A percentile compares a stretch with the other conserved stretches of the same genome.
phyloP scores from a whole-genome alignment of 106 monocot genomes.

The Amphibolis antarctica region DNA sequence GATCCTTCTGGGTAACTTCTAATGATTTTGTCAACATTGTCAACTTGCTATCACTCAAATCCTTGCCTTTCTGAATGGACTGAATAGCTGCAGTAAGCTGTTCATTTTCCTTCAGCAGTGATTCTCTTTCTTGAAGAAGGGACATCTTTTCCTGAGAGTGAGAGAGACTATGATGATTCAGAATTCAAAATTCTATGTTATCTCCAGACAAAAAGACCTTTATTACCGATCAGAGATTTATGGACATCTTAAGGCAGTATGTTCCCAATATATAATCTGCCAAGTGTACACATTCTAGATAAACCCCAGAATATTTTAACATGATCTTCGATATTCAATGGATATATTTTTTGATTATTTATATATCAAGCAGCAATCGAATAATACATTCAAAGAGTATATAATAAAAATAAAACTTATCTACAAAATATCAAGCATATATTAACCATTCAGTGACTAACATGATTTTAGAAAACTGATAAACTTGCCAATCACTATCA shows the following conservation, averaged over 20 bases:
- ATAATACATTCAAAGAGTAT: no score
- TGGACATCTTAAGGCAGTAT: not conserved
- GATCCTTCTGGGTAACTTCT: conserved; percentile 70
- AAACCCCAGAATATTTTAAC: no score
- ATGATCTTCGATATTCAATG: no score
- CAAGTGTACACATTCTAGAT: no score
- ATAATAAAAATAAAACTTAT: no score
- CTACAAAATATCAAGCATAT: no score
- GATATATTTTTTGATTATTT: no score
- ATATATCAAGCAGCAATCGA: no score
- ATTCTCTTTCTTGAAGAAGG: conserved; percentile 67
- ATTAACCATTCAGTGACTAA: no score
- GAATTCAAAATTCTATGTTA: not conserved
- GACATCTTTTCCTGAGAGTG: conserved; percentile 72
- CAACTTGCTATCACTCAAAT: conserved; percentile 50
- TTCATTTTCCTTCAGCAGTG: conserved; percentile 61
- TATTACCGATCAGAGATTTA: not conserved
- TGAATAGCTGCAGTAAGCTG: conserved; percentile 45
- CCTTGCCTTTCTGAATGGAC: conserved; percentile 51
- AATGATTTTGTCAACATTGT: conserved; percentile 40
- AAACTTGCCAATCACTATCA: no score
- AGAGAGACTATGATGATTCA: not conserved
- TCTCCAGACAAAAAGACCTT: not conserved
- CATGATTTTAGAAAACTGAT: no score
- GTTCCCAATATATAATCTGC: no score